These are phyloP conservation scores for Viscum album DNA, from an alignment of 177 flowering plant species.

Conservation along the genomic window DNA sequence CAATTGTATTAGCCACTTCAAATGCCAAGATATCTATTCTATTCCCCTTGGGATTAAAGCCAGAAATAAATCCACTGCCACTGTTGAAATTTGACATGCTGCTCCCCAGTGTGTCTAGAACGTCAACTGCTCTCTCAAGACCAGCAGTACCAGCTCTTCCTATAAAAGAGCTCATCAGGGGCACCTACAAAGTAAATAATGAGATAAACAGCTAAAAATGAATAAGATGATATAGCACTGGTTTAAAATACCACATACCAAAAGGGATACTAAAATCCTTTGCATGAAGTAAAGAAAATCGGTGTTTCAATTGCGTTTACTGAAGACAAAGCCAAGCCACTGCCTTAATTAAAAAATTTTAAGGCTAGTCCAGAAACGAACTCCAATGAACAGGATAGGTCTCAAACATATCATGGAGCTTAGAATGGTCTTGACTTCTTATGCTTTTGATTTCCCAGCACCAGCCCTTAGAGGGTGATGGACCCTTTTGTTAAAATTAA, in stretches of 20 bases:
- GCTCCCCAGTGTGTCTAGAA: conserved; percentile 64
- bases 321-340: background rate
- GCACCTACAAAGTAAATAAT: conserved; percentile 25
- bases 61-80: conserved; percentile 39
- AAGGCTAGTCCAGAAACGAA: background rate
- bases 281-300: background rate
- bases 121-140: conserved; percentile 62
- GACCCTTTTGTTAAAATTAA: background rate
- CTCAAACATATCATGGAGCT: background rate
- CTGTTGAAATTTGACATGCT: conserved; percentile 57
- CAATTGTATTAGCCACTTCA: conserved; percentile 88
- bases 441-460: background rate
- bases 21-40: conserved; percentile 65
- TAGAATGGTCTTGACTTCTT: background rate
- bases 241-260: background rate
- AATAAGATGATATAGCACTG: background rate
- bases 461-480: background rate
- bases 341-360: background rate
- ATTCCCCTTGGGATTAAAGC: conserved; percentile 40
- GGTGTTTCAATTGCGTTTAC: background rate
- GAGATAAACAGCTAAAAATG: background rate
- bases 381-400: background rate
- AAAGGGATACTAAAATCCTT: background rate
- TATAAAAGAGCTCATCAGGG: conserved; percentile 36
- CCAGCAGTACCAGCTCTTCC: conserved; percentile 58